Evolutionary conservation across 805 yeast genomes (phyloP).

Genomic region (Grigorovia humatica): DNA sequence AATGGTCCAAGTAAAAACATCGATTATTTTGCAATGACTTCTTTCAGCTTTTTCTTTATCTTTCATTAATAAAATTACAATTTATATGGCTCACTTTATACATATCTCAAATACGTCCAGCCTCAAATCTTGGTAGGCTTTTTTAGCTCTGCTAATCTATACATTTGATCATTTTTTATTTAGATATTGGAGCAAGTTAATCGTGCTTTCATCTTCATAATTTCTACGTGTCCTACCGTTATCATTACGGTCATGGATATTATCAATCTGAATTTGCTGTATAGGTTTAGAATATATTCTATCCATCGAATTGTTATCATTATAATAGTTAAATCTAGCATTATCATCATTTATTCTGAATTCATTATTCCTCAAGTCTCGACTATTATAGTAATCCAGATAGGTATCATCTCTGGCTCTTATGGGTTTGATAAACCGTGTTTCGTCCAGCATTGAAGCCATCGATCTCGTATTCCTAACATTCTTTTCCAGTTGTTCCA

Average conservation of each 20-base stretch:
- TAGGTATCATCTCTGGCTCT: not conserved
- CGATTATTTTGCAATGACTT: no score
- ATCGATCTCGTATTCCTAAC: not conserved
- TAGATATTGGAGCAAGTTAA: slow-evolving; percentile 1
- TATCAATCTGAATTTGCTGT: not conserved
- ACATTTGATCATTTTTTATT: not conserved
- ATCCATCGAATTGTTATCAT: not conserved
- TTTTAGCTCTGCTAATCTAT: not conserved
- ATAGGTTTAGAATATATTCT: not conserved
- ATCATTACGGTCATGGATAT: no score
- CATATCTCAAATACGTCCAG: no score
- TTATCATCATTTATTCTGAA: not conserved
- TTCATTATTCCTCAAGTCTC: not conserved
- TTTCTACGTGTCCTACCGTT: not conserved
- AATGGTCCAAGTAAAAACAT: no score
- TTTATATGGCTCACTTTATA: no score
- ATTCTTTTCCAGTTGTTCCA: slow-evolving; percentile 8
- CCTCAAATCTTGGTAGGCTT: no score
- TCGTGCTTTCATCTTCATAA: slow-evolving; percentile 3
- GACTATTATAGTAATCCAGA: not conserved
- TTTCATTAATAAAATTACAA: not conserved
- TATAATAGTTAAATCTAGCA: not conserved
- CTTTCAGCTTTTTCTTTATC: no score
- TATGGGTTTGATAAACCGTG: not conserved
- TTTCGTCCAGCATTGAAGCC: no score